Base-by-base conservation (phyloP, 768 basidiomycete species). In the Coprinellus micaceus region DNA sequence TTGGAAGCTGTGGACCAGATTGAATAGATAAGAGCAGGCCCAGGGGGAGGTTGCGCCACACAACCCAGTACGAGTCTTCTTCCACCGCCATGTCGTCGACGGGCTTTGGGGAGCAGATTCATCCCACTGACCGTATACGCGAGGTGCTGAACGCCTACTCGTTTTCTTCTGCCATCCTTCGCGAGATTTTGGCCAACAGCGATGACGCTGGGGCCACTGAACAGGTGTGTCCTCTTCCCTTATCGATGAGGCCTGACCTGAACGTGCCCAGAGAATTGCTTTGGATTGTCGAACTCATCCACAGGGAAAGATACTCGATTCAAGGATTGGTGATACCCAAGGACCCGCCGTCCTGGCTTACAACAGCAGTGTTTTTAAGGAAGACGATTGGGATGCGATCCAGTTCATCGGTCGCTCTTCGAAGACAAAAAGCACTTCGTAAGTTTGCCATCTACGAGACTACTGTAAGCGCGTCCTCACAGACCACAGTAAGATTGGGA, bases 161-260 rank as follows among this genome's bases (percentile, higher is more conserved):
- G 1, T 74, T 73, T 48, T 68, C 69, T 4, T 63, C 70, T 37
- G 71, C 71, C 0, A 58, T 76, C 9, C 61, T 76, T n/a, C 68
- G 75, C 12, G 76, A 77, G 52, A 57, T 75, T 12, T 50, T 77
- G 0, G 74, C 75, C 60, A 77, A 77, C 59, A 69, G 72, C 13
- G 76, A 77, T 44, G 76, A 77, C 57, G 73, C 75, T 0, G 58
- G 60, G 24, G 76, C 74, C 9, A 64, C 64, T 0, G 60, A 60
- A 29, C 74, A 75, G 63, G 74, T 71, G 28, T 10, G 67, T 37
- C 24, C 4, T 13, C 44, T 25, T 26, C 24, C 15, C 36, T 54
- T 25, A 19, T 19, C 29, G 26, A 33, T 29, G 26, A 28, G 41
- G 12, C 50, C 59, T 22, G 10, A n/a, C 41, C 12, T 45, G 7